phyloP scores from a whole-genome alignment of 2,329 filamentous ascomycete species.

The Aspergillus sp. region DNA sequence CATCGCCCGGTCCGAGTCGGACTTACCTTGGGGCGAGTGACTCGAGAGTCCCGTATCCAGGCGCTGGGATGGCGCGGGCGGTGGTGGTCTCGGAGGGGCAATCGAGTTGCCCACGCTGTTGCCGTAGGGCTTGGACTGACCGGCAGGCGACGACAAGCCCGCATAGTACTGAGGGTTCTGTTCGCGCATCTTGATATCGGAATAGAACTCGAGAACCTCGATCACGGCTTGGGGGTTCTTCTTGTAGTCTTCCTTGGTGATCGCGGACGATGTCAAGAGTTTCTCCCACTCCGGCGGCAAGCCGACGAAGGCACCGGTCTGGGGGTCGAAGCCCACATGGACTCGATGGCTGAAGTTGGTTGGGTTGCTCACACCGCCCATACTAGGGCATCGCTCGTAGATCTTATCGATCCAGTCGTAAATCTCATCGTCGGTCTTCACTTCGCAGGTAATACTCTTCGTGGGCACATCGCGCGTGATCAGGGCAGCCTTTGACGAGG shows the following conservation, averaged over 20 bases:
- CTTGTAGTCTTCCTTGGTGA: conserved; percentile 98
- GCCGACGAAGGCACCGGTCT: conserved; percentile 91
- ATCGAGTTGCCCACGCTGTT: conserved; percentile 57
- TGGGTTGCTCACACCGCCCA: conserved; percentile 97
- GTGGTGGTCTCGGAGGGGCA: conserved; percentile 66
- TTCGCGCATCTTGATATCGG: conserved; percentile 63
- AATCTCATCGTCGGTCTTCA: conserved; percentile 93
- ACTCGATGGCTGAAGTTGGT: conserved; percentile 98
- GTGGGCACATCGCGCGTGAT: conserved; percentile 76
- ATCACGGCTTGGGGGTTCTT: conserved; percentile 82
- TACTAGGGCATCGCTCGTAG: conserved; percentile 91
- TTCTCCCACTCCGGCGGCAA: conserved; percentile 96
- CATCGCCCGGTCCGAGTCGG: conserved; percentile 55
- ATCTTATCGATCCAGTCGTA: conserved; percentile 99
- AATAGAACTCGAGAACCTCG: conserved; percentile 68
- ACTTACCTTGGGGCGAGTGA: conserved; percentile 43
- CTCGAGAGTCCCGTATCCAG: conserved; percentile 42
- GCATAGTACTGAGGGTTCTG: conserved; percentile 61
- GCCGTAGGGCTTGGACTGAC: conserved; percentile 43
- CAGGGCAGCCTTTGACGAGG: conserved; percentile 64
- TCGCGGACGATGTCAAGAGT: conserved; percentile 89
- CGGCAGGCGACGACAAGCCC: conserved; percentile 60
- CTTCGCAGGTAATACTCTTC: conserved; percentile 83
- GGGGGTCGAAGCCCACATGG: conserved; percentile 94
- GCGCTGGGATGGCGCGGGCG: conserved; percentile 48